Base-by-base conservation (phyloP, 1,284 basidiomycete genomes). In the Caloboletus firmus region DNA sequence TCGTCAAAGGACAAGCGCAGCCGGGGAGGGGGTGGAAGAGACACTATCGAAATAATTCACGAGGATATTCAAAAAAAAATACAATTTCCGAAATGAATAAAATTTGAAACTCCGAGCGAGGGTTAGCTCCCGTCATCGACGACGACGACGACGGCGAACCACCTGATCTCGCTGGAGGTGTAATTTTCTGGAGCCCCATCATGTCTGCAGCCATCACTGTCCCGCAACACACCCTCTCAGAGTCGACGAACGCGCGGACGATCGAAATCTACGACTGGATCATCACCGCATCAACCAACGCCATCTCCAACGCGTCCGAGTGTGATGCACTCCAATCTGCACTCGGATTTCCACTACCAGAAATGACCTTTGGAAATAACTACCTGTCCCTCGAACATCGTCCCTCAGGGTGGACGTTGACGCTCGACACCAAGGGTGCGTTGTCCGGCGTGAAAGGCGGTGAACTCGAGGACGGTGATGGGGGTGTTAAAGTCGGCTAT, bases 301-400 rank as follows among this genome's bases (percentile, higher is more conserved):
- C 89, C 17, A 93, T 92, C 66, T 85, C 89, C 32, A 94, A 87
- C 60, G 86, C 91, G 1, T 73, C 79, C 34, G 85, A 91, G 59
- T 80, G 81, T 48, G 85, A 97, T 62, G 80, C 80, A 3, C 73
- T 91, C 45, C 86, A 91, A 54, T 72, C 78, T 4, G 62, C 72
- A 0, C 74, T 91, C 5, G 83, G 85, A 4, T 81, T 99, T 30
- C 91, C 95, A 0, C 73, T 96, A 1, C 97, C 97, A 3, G 96
- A 99, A 70, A 99, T 99, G 93, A 95, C 91, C 0, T 99, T 98
- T 66, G 95, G 95, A 5, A 84, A 83, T 69, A 99, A 98, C 72
- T 73, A 73, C 18, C 79, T 99, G 2, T 74, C 79, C 8, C 74
- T 98, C 39, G 76, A 79, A 40, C 85, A 91, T 62, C 72, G 66